Evolutionary conservation across 306 rosid species (phyloP).

Genomic region (Begonia fuchsioides): DNA sequence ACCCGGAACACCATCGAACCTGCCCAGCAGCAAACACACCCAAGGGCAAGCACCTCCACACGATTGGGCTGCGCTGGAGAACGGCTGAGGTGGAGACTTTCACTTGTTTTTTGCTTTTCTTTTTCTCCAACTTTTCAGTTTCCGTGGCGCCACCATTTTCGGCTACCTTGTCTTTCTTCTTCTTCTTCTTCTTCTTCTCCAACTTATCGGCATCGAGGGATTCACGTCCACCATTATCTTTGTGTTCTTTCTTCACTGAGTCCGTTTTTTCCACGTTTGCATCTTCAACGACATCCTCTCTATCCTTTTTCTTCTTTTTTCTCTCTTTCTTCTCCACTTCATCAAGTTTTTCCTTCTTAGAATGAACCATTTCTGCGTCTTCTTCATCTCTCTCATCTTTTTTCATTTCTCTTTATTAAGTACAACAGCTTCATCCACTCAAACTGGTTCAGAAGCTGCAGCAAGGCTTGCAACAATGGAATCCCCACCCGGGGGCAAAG

Average conservation of each 20-base stretch:
- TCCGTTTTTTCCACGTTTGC: constrained; percentile 25
- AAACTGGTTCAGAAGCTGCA: constrained; percentile 28
- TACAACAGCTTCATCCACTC: constrained; percentile 2
- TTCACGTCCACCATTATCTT: constrained; percentile 25
- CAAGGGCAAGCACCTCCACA: no score
- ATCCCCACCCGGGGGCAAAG: constrained; percentile 53
- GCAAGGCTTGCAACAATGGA: constrained; percentile 37
- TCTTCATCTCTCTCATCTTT: constrained; percentile 19
- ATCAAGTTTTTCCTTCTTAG: constrained; percentile 36
- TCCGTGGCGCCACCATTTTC: constrained; percentile 16
- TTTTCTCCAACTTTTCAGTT: constrained; percentile 6
- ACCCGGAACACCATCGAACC: no score
- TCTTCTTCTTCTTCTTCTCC: constrained; percentile 62
- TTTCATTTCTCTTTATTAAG: constrained; percentile 14
- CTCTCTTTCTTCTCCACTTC: constrained; percentile 30
- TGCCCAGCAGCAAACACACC: no score
- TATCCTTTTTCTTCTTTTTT: constrained; percentile 42
- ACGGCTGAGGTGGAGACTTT: no score
- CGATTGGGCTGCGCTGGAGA: no score
- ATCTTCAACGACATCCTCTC: constrained; percentile 18
- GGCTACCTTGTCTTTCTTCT: constrained; percentile 43
- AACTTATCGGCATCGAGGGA: constrained; percentile 37
- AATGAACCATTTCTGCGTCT: constrained; percentile 18
- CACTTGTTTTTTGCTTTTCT: no score
- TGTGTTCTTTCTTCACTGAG: constrained; percentile 19